Conservation (phyloP, 2,329 filamentous ascomycete genomes). For the Verticillium isaacii region DNA sequence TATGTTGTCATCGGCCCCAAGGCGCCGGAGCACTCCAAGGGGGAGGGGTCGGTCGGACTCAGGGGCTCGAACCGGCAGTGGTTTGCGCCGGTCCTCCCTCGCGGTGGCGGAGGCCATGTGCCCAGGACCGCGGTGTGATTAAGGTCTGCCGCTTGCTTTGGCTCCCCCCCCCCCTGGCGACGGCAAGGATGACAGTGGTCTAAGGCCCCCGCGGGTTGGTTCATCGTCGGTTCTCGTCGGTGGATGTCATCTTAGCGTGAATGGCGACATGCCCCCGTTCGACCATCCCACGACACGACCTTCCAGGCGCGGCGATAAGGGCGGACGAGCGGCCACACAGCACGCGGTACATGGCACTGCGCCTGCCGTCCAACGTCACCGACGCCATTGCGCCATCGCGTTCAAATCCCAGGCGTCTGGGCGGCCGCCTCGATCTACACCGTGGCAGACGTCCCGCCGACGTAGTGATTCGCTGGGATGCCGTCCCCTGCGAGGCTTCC, state of each 20-base stretch:
- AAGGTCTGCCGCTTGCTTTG: neutral
- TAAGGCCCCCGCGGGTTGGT: neutral
- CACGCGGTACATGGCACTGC: neutral
- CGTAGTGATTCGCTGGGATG: neutral
- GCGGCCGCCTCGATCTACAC: neutral
- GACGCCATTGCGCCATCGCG: slow-evolving; percentile 1
- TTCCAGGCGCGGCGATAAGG: neutral
- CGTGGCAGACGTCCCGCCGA: neutral
- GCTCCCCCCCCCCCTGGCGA: neutral
- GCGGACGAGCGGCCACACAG: neutral
- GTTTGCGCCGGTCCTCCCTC: no score
- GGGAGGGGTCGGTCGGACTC: neutral
- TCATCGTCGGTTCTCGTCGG: neutral
- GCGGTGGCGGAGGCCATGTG: no score
- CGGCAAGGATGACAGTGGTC: neutral
- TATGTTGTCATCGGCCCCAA: slow-evolving; percentile 2
- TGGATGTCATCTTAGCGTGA: slow-evolving; percentile 1
- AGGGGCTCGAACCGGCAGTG: no score
- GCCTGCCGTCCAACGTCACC: neutral
- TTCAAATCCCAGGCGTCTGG: neutral
- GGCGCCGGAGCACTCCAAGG: neutral
- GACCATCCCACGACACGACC: neutral
- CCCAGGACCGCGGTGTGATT: no score
- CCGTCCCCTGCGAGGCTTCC: neutral
- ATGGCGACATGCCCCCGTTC: neutral